A percentile compares a stretch with the other conserved stretches of the same genome.
Evolutionary conservation across 1,284 basidiomycete genomes (phyloP).

Genomic region (Marasmius tenuissimus): DNA sequence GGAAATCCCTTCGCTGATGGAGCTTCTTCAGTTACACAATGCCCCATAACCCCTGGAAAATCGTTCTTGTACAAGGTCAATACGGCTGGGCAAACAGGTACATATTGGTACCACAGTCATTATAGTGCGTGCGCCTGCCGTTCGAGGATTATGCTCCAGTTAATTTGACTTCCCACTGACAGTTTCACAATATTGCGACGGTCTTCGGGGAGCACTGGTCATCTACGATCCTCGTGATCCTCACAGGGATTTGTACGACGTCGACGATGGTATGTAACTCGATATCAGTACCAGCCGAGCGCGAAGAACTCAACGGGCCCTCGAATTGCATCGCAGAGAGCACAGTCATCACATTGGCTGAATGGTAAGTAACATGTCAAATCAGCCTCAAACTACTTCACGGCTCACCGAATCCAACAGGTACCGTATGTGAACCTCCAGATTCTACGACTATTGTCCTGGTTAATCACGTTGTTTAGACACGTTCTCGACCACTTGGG

Average conservation of each 20-base stretch:
- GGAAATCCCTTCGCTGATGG: slow-evolving; percentile 12
- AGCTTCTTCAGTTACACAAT: slow-evolving; percentile 18
- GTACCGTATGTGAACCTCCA: no score
- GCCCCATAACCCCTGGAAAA: slow-evolving; percentile 9
- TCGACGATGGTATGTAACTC: no score
- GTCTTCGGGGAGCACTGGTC: slow-evolving; percentile 27
- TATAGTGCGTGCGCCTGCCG: no score
- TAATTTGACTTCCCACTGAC: no score
- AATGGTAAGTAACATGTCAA: no score
- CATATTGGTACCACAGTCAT: slow-evolving; percentile 33
- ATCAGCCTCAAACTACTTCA: no score
- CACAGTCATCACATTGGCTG: neutral
- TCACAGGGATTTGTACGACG: slow-evolving; percentile 28
- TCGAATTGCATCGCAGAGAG: no score
- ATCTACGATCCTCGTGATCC: slow-evolving; percentile 35
- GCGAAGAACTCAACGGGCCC: no score
- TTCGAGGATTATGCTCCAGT: no score
- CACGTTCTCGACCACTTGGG: slow-evolving; percentile 21
- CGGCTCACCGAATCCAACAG: no score
- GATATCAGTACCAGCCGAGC: no score
- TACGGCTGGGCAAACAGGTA: slow-evolving; percentile 21
- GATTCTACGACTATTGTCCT: no score
- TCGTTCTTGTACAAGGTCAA: slow-evolving; percentile 19
- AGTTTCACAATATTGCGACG: slow-evolving; percentile 40
- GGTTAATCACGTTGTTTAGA: neutral